Conservation (phyloP, 176 grass and related monocot species). For the Typha latifolia region DNA sequence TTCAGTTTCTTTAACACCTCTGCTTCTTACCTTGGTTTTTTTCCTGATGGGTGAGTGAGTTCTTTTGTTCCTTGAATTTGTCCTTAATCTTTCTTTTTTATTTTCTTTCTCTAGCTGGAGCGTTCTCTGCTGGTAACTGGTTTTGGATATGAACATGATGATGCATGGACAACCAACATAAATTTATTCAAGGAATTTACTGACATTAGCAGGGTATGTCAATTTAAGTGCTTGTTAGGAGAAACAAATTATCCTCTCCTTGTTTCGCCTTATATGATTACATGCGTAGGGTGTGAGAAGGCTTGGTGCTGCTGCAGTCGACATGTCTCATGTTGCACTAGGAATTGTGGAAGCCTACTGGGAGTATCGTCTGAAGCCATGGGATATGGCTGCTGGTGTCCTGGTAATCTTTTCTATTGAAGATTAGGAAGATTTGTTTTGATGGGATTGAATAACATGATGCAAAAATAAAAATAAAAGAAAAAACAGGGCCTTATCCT, state of each 20-base stretch:
- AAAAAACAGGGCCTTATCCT: neutral
- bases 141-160: constrained; percentile 97
- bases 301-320: constrained; percentile 77
- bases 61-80: constrained; percentile 5
- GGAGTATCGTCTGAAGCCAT: constrained; percentile 94
- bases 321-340: constrained; percentile 91
- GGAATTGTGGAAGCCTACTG: constrained; percentile 89
- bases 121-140: constrained; percentile 96
- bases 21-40: neutral
- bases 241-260: neutral
- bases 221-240: constrained; percentile 6
- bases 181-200: constrained; percentile 97
- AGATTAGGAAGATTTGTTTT: constrained; percentile 1
- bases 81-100: constrained; percentile 9
- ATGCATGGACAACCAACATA: constrained; percentile 89
- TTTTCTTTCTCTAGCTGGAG: constrained; percentile 58
- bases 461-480: neutral
- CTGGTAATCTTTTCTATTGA: constrained; percentile 39
- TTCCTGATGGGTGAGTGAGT: neutral
- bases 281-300: constrained; percentile 74
- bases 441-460: neutral
- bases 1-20: too few relatives aligned
- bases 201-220: constrained; percentile 80
- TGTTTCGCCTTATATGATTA: neutral
- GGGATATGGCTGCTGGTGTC: constrained; percentile 96